These are phyloP conservation scores for Trichophyton verrucosum DNA, from an alignment of 2,329 filamentous ascomycete species.

Conservation along the genomic window DNA sequence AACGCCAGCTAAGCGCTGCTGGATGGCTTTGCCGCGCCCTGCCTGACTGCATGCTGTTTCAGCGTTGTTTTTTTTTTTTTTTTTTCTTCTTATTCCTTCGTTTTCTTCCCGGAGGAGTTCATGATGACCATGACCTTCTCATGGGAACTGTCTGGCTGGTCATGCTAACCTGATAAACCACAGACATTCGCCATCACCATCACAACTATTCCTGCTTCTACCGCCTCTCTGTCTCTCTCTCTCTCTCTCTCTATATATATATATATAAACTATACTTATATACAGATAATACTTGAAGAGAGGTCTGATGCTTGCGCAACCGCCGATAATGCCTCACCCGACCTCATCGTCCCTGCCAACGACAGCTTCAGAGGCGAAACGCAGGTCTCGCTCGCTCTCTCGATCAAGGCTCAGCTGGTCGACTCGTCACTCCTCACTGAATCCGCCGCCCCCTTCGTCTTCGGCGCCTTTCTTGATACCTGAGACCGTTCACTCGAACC, in stretches of 20 bases:
- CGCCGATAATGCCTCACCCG: conserved; percentile 1
- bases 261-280: neutral
- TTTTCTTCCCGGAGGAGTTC: neutral
- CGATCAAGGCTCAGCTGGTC: conserved; percentile 1
- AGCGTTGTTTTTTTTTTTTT: neutral
- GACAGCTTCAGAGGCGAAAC: conserved; percentile 3
- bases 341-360: conserved; percentile 3
- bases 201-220: too few species aligned
- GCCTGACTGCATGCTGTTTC: neutral
- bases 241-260: neutral
- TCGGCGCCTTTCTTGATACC: conserved; percentile 1
- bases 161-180: too few species aligned
- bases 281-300: neutral
- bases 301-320: conserved; percentile 3
- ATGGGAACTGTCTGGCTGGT: neutral
- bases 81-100: too few species aligned
- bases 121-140: neutral
- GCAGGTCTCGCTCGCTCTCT: conserved; percentile 4
- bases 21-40: neutral
- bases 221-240: neutral
- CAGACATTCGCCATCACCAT: too few species aligned
- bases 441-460: neutral
- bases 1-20: neutral
- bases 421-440: neutral
- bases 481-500: neutral